phyloP scores from a whole-genome alignment of 2,329 filamentous ascomycete species.

The Apiospora koreana region DNA sequence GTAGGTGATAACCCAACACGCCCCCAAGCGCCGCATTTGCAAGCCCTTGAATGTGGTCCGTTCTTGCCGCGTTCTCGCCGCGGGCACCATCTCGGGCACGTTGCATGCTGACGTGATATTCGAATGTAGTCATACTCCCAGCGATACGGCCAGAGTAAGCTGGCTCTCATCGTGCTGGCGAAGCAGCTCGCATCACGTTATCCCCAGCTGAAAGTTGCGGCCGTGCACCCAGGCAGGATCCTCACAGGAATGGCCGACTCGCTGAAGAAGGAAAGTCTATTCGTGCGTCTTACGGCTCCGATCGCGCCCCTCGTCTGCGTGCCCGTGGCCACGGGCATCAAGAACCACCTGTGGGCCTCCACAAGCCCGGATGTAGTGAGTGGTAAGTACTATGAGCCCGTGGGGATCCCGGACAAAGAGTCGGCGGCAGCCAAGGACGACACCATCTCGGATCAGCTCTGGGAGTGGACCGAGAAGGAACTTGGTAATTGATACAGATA shows the following conservation, averaged over 20 bases:
- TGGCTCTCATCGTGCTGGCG: constrained; percentile 19
- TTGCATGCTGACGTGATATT: neutral
- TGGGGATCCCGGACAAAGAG: constrained; percentile 28
- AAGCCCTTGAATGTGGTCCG: too few species aligned
- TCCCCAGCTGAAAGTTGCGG: neutral
- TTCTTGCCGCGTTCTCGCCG: too few species aligned
- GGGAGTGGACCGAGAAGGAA: constrained; percentile 36
- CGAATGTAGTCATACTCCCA: constrained; percentile 10
- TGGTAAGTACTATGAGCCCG: constrained; percentile 38
- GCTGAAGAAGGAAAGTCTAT: constrained; percentile 8
- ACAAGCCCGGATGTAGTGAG: constrained; percentile 30
- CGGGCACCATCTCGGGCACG: too few species aligned
- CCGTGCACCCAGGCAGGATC: constrained; percentile 20
- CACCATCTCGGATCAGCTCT: constrained; percentile 29
- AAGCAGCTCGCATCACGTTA: constrained; percentile 18
- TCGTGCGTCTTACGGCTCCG: constrained; percentile 2
- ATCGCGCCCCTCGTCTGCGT: neutral
- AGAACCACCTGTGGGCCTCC: constrained; percentile 40
- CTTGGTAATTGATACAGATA: constrained; percentile 20
- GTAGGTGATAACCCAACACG: neutral
- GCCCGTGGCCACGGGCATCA: constrained; percentile 34
- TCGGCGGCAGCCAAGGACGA: constrained; percentile 21
- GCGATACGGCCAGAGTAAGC: constrained; percentile 22
- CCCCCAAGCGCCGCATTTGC: too few species aligned
- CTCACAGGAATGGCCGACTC: constrained; percentile 16